Conservation (phyloP, 2,329 filamentous ascomycete genomes). For the Penicillium polonicum region DNA sequence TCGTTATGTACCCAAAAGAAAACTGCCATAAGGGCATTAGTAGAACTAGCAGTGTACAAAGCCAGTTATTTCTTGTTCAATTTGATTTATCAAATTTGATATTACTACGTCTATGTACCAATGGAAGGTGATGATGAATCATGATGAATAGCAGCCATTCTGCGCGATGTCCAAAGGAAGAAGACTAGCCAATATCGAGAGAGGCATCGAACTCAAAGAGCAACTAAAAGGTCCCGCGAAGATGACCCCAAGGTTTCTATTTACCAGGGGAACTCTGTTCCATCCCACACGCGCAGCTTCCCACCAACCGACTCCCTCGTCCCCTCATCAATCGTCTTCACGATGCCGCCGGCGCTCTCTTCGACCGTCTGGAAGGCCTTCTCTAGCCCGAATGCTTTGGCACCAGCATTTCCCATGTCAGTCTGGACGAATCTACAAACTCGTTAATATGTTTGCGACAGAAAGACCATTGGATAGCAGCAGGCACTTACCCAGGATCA, state of each 20-base stretch:
- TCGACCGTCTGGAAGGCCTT: slow-evolving; percentile 22
- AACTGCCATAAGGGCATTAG: too few relatives aligned
- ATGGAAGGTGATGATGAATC: neutral
- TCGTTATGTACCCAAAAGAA: too few relatives aligned
- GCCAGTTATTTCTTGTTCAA: neutral
- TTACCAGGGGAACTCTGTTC: neutral
- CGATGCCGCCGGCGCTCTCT: slow-evolving; percentile 19
- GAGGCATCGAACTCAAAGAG: neutral
- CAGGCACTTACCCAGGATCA: neutral
- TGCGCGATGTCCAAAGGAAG: neutral
- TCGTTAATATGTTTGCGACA: neutral
- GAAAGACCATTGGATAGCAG: neutral
- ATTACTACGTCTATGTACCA: neutral
- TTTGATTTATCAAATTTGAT: neutral
- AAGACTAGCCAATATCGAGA: neutral
- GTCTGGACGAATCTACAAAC: slow-evolving; percentile 24
- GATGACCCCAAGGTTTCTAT: neutral
- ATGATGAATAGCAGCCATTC: neutral
- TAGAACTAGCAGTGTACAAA: neutral
- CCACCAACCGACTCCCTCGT: neutral
- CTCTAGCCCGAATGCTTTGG: slow-evolving; percentile 14
- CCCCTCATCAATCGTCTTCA: slow-evolving; percentile 18
- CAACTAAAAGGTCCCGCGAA: too few relatives aligned
- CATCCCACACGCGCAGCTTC: neutral
- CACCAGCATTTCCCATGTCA: slow-evolving; percentile 23